Evolutionary conservation across 1,284 basidiomycete species (phyloP).

Genomic region (Papiliotrema laurentii): DNA sequence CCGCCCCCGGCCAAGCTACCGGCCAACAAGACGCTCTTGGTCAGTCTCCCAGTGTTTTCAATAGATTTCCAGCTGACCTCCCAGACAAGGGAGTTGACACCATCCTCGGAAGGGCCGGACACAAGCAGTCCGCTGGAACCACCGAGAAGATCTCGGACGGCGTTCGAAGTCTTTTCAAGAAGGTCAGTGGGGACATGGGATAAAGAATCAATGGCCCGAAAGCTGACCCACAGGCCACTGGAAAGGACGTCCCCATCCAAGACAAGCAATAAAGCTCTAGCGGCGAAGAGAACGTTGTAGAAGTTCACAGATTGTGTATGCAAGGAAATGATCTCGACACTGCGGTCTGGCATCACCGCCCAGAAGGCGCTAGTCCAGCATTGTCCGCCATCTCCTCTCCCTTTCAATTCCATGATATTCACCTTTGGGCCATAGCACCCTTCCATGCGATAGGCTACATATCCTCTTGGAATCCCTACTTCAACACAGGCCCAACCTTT

Average conservation of each 20-base stretch:
- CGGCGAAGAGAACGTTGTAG: no score
- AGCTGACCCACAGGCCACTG: conserved; percentile 22
- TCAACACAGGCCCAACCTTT: conserved; percentile 28
- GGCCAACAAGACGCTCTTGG: conserved; percentile 46
- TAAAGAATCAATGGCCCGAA: background rate
- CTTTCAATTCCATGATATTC: no score
- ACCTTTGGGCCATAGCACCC: no score
- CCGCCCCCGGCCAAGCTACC: conserved; percentile 7
- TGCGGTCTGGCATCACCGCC: no score
- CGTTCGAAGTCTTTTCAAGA: conserved; percentile 46
- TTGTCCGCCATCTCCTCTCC: no score
- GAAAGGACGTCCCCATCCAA: conserved; percentile 40
- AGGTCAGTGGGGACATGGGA: conserved; percentile 20
- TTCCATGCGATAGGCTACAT: no score
- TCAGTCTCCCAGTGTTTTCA: conserved; percentile 23
- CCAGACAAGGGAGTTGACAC: conserved; percentile 44
- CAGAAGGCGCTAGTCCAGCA: no score
- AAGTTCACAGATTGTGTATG: no score
- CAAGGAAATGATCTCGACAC: no score
- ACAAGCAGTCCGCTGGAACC: conserved; percentile 37
- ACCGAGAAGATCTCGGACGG: conserved; percentile 51
- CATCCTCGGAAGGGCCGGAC: conserved; percentile 33
- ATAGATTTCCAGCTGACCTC: background rate
- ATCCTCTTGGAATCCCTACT: no score
- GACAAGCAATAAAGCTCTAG: conserved; percentile 25